Evolutionary conservation across 2,329 filamentous ascomycete species (phyloP).

Genomic region (Botrytis paeoniae): DNA sequence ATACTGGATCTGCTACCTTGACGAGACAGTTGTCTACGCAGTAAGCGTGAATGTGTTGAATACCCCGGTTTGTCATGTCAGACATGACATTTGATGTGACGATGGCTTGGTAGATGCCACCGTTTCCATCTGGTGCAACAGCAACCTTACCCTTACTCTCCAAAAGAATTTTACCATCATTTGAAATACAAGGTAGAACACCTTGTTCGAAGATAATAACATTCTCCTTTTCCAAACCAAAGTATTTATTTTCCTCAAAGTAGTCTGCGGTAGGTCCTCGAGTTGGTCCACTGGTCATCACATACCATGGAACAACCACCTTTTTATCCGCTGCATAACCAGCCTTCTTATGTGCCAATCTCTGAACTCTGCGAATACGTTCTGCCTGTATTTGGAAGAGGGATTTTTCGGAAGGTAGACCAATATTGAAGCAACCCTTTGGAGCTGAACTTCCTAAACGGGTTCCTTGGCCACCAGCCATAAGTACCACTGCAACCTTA

Average conservation of each 20-base stretch:
- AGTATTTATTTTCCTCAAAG: conserved; percentile 86
- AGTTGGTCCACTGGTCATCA: conserved; percentile 98
- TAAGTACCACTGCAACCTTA: conserved; percentile 81
- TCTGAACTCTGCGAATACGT: conserved; percentile 82
- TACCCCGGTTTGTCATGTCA: conserved; percentile 84
- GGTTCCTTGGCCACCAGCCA: conserved; percentile 97
- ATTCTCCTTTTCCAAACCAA: conserved; percentile 81
- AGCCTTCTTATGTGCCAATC: conserved; percentile 70
- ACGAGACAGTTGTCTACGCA: conserved; percentile 99
- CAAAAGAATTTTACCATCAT: conserved; percentile 94
- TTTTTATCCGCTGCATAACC: conserved; percentile 52
- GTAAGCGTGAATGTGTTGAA: conserved; percentile 95
- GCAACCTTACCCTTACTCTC: conserved; percentile 88
- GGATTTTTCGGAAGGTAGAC: conserved; percentile 86
- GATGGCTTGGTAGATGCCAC: conserved; percentile 91
- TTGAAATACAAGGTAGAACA: conserved; percentile 92
- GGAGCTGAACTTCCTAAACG: conserved; percentile 90
- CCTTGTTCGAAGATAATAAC: conserved; percentile 95
- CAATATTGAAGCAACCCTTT: conserved; percentile 97
- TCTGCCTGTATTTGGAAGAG: conserved; percentile 98
- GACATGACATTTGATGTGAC: conserved; percentile 74
- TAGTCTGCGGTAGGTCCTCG: conserved; percentile 88
- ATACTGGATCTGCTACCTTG: conserved; percentile 93
- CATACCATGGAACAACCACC: conserved; percentile 88
- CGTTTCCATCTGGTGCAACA: conserved; percentile 95